phyloP scores from a whole-genome alignment of 495 filamentous ascomycete species.

The Geoglossum glabrum region DNA sequence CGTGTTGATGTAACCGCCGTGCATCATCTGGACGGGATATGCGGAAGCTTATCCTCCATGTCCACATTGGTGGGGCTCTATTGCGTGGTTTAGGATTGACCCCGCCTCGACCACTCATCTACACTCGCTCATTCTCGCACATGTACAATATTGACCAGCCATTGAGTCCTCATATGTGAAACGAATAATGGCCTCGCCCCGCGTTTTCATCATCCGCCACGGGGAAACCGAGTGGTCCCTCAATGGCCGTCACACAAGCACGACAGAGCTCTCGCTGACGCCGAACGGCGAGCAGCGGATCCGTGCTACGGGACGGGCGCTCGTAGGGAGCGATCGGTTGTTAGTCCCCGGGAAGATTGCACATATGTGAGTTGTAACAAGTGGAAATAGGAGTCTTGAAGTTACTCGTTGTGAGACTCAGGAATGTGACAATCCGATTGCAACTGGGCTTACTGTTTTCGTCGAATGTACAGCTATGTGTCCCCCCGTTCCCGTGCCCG shows the following conservation, averaged over 20 bases:
- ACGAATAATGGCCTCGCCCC: constrained; percentile 24
- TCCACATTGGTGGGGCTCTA: too few relatives aligned
- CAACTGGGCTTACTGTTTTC: background rate
- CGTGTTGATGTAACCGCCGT: too few relatives aligned
- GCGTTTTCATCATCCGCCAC: constrained; percentile 85
- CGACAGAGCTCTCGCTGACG: constrained; percentile 71
- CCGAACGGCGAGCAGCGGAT: constrained; percentile 72
- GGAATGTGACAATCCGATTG: background rate
- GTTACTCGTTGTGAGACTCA: background rate
- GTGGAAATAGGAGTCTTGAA: background rate
- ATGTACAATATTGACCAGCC: too few relatives aligned
- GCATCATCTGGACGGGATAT: too few relatives aligned
- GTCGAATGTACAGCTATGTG: constrained; percentile 42
- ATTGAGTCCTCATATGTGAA: too few relatives aligned
- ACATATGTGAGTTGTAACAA: constrained; percentile 36
- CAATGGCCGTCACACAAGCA: constrained; percentile 76
- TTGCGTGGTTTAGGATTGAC: too few relatives aligned
- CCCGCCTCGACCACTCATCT: too few relatives aligned
- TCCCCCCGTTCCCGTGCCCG: constrained; percentile 76
- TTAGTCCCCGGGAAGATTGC: constrained; percentile 68
- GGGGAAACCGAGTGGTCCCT: constrained; percentile 96
- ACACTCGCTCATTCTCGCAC: too few relatives aligned
- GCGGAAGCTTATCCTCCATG: too few relatives aligned
- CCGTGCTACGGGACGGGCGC: constrained; percentile 55
- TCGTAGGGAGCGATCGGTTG: constrained; percentile 67